Evolutionary conservation across 176 grass and related monocot genomes (phyloP).

Genomic region (Musa troglodytarum): DNA sequence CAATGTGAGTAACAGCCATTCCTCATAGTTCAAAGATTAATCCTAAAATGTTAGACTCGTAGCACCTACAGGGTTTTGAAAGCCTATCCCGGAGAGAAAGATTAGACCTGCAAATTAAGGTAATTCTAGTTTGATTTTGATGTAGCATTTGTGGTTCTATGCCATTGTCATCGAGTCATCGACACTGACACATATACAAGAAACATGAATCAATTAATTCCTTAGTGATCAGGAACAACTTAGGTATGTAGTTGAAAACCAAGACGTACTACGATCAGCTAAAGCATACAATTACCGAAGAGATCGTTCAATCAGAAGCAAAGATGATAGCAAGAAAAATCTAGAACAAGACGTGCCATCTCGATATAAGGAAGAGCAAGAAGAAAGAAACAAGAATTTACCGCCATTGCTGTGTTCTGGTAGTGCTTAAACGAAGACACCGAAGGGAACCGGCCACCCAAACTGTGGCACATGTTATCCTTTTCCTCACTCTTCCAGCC

Average conservation of each 20-base stretch:
- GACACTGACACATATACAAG: background rate
- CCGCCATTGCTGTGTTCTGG: slow-evolving; percentile 61
- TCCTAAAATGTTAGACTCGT: background rate
- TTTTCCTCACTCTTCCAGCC: slow-evolving; percentile 19
- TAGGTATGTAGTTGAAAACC: background rate
- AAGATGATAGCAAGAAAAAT: background rate
- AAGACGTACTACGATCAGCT: background rate
- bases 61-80: background rate
- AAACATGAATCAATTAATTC: background rate
- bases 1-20: background rate
- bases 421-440: slow-evolving; percentile 68
- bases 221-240: background rate
- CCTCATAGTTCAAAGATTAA: background rate
- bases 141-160: background rate
- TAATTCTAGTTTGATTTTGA: background rate
- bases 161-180: too few relatives aligned
- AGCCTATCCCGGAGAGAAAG: background rate
- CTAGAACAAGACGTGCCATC: background rate
- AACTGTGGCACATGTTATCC: slow-evolving; percentile 16
- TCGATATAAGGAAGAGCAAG: background rate
- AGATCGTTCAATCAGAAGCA: background rate
- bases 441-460: slow-evolving; percentile 50
- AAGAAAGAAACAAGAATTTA: slow-evolving; percentile 18
- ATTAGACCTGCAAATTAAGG: background rate
- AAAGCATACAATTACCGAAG: background rate